These are phyloP conservation scores for Phialophora macrospora DNA, from an alignment of 2,329 filamentous ascomycete species.

Conservation along the genomic window DNA sequence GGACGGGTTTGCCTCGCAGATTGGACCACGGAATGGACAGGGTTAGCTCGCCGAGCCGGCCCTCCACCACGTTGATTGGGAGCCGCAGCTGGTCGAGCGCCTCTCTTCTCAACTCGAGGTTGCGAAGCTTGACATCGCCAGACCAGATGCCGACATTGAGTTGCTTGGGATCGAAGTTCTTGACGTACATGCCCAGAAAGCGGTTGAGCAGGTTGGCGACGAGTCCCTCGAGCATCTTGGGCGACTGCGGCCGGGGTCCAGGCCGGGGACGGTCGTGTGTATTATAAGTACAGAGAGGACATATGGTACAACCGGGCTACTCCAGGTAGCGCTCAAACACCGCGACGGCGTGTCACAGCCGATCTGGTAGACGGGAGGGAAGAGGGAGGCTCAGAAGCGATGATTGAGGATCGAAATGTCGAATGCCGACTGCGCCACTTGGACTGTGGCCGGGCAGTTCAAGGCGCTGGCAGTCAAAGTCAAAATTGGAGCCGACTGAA, in stretches of 20 bases:
- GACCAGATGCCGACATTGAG: constrained; percentile 99
- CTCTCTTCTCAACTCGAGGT: constrained; percentile 90
- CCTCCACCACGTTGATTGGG: constrained; percentile 94
- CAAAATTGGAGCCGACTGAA: not conserved
- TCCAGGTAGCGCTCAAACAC: not conserved
- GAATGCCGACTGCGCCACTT: not conserved
- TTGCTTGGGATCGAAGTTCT: constrained; percentile 98
- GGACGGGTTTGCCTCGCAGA: constrained; percentile 88
- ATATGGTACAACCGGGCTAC: constrained; percentile 15
- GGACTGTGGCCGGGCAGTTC: constrained; percentile 21
- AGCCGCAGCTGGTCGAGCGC: constrained; percentile 96
- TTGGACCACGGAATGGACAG: constrained; percentile 98
- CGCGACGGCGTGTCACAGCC: not conserved
- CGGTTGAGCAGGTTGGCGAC: constrained; percentile 97
- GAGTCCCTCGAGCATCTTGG: constrained; percentile 91
- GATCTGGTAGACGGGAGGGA: not conserved
- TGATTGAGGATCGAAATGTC: not conserved
- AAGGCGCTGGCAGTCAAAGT: not conserved
- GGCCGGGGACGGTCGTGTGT: constrained; percentile 58
- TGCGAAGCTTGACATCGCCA: constrained; percentile 91
- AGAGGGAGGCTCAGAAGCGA: not conserved
- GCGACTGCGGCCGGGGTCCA: constrained; percentile 69
- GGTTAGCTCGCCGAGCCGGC: constrained; percentile 89
- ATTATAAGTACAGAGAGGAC: constrained; percentile 16
- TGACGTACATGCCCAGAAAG: constrained; percentile 99